Base-by-base conservation (phyloP, 306 rosid genomes). In the Castanea sativa region DNA sequence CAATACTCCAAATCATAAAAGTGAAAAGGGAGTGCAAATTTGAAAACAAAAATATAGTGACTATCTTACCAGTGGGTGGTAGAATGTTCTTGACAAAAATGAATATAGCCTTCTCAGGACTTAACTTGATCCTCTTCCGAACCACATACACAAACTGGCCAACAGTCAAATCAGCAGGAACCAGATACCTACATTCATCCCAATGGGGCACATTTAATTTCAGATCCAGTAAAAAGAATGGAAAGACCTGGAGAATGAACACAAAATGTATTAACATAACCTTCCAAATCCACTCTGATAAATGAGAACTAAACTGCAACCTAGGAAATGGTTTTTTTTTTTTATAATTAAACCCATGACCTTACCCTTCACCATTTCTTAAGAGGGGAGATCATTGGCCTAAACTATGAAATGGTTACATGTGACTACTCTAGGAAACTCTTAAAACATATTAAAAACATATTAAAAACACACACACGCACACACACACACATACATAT, bases 91-190 rank as follows among this genome's bases (percentile, higher is more conserved):
- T 88, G 20, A 88, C 86, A 55, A 90, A 90, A 43, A 90, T 75
- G 87, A 90, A 88, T 35, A 88, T 90, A 19, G 87, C 91, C 79
- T 88, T 86, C 81, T 88, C 89, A 2, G 92, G 87, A 83, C 89
- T 73, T 52, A 90, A 86, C 74, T 88, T 88, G 83, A 90, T 88
- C 75, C 87, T 86, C 83, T 86, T 90, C 29, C 90, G 85, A 35
- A 90, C 84, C 73, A 90, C 90, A 69, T 85, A 85, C 57, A 90
- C 94, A 60, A 90, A 86, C 87, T 90, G 92, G 21, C 89, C 89
- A 60, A 90, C 89, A 27, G 89, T 86, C 84, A 88, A 74, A 83
- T 86, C 86, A 30, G 89, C 90, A 60, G 92, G 90, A 71, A 90
- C 94, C 76, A 90, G 84, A 81, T 83, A 88, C 73, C 94, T 90